Conservation (phyloP, 1,284 basidiomycete genomes). For the Cryptococcus sp. region DNA sequence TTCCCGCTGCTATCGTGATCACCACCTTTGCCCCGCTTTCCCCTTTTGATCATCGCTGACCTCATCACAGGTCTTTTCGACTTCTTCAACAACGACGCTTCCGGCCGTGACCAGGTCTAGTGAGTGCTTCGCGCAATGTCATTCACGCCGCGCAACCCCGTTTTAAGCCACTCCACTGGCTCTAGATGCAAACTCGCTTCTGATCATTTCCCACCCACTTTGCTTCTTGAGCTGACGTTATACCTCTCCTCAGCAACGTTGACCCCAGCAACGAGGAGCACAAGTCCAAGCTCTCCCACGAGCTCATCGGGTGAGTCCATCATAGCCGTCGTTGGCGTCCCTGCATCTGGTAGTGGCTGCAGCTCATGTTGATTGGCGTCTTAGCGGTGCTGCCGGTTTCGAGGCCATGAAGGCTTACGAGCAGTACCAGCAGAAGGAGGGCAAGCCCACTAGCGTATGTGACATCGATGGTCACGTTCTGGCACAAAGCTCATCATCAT, state of each 20-base stretch:
- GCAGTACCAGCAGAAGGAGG: conserved; percentile 41
- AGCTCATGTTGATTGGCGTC: not conserved
- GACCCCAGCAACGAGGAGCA: conserved; percentile 44
- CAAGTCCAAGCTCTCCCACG: conserved; percentile 45
- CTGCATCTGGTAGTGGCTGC: not conserved
- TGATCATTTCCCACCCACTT: not conserved
- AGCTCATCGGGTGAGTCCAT: conserved; percentile 41
- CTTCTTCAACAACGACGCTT: conserved; percentile 43
- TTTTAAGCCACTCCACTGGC: no score
- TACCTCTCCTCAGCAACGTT: conserved; percentile 25
- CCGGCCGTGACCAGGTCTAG: conserved; percentile 45
- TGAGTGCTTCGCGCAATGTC: conserved; percentile 13
- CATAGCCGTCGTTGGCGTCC: no score
- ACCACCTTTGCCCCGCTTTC: not conserved
- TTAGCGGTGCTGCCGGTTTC: conserved; percentile 46
- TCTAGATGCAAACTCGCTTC: no score
- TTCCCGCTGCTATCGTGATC: no score
- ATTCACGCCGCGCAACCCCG: not conserved
- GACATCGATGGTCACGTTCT: no score
- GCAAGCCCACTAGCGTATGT: conserved; percentile 40
- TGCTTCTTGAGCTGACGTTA: not conserved
- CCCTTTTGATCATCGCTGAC: no score
- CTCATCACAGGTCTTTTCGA: conserved; percentile 38
- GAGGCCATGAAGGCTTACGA: conserved; percentile 51
- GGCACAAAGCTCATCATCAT: not conserved